These are phyloP conservation scores for Candida cerambycidarum DNA, from an alignment of 805 yeast species.

Conservation along the genomic window DNA sequence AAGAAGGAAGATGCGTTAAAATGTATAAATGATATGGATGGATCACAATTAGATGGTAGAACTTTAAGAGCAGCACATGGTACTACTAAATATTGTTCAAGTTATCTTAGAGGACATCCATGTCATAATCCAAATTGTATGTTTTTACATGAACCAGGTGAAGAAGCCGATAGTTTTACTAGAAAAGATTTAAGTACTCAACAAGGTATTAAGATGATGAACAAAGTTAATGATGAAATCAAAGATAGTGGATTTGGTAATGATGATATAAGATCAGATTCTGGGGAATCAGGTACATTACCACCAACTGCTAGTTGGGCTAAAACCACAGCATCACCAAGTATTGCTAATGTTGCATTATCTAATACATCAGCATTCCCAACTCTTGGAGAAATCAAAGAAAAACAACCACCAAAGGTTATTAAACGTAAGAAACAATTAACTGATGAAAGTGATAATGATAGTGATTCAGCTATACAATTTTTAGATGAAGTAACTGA, in stretches of 20 bases:
- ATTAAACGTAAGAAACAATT: slow-evolving; percentile 32
- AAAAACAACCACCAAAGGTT: slow-evolving; percentile 31
- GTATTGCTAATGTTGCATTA: slow-evolving; percentile 35
- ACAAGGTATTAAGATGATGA: slow-evolving; percentile 56
- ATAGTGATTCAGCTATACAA: slow-evolving; percentile 39
- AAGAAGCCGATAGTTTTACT: slow-evolving; percentile 95
- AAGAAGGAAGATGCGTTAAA: slow-evolving; percentile 92
- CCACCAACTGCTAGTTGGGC: slow-evolving; percentile 77
- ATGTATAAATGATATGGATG: slow-evolving; percentile 91
- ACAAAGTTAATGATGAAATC: slow-evolving; percentile 18
- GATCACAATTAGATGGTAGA: slow-evolving; percentile 89
- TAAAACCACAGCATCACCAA: slow-evolving; percentile 30
- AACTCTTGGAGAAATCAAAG: slow-evolving; percentile 50
- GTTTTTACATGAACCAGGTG: slow-evolving; percentile 99
- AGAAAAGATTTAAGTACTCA: slow-evolving; percentile 84
- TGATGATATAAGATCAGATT: slow-evolving; percentile 1
- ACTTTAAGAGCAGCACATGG: slow-evolving; percentile 94
- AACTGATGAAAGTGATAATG: slow-evolving; percentile 50
- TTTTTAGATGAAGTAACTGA: slow-evolving; percentile 50
- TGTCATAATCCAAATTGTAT: slow-evolving; percentile 99
- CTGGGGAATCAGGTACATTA: slow-evolving; percentile 43
- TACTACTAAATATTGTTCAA: slow-evolving; percentile 97
- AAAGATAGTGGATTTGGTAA: slow-evolving; percentile 8
- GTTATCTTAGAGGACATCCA: slow-evolving; percentile 88
- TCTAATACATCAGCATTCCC: slow-evolving; percentile 59